Evolutionary conservation across 768 basidiomycete genomes (phyloP), one percentile per base, ranked within the genome.

Genomic region (Wakefieldia striispora): DNA sequence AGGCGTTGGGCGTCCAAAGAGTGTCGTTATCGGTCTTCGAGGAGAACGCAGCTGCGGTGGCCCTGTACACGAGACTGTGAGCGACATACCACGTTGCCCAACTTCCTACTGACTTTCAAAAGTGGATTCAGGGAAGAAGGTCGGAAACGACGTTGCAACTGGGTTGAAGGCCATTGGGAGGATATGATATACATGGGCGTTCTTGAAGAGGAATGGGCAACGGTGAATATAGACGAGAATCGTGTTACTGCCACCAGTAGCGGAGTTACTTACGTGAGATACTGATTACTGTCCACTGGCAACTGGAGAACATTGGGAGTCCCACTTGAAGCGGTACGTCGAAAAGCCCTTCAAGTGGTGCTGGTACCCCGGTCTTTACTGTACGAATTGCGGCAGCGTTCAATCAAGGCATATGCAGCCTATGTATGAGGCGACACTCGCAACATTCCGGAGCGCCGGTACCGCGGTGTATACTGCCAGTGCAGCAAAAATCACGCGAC

Each of bases 41-140:
- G 33, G 50, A 49, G 12, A 61, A 67, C 39, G 13, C 14, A 23
- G 33, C 45, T 3, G 59, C 56, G 10, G 45, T 68, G 5, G 40
- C 49, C 26, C 24, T 63, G 29, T 70, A 64, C 45, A 62, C 58
- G 53, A 63, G 58, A 46, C 46, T 67, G 67, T 68, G 51, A 53
- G 62, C 51, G 19, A 12, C 11, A 12, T 13, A 29, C 12, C 4
- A 13, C 29, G 11, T 12, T 29, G 29, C 29, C 12, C 10, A 29
- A 29, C 4, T 24, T 16, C 37, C 6, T 43, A 3, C 26, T 40
- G 35, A 49, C 43, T 27, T 10, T 23, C 40, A 10, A 17, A n/a
- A 71, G 66, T 20, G 67, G 65, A 1, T 72, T 72, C 50, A 51
- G 62, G 8, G 55, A 62, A 42, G 71, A 73, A 52, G 67, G 62